Evolutionary conservation across 495 filamentous ascomycete genomes (phyloP).

Genomic region (Xylaria castorea): DNA sequence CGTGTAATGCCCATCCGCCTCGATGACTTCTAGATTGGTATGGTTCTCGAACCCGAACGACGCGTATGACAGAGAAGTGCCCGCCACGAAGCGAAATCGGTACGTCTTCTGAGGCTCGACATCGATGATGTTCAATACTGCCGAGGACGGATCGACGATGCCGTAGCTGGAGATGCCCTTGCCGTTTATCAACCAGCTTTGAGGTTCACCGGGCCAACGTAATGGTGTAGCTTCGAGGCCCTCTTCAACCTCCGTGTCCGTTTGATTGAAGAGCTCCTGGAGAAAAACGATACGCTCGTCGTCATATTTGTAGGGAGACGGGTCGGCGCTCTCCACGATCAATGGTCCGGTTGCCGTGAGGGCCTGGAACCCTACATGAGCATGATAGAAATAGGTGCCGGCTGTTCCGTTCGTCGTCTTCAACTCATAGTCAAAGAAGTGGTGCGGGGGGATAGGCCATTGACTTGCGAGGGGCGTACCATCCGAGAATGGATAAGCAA

Average conservation of each 20-base stretch:
- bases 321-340: conserved; percentile 54
- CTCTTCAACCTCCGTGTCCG: conserved; percentile 45
- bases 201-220: conserved; percentile 49
- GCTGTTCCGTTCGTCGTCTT: conserved; percentile 47
- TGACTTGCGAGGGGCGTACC: conserved; percentile 56
- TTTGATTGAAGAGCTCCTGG: conserved; percentile 52
- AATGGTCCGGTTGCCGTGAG: conserved; percentile 56
- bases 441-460: conserved; percentile 60
- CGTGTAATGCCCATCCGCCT: conserved; percentile 62
- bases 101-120: conserved; percentile 62
- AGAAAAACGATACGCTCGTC: conserved; percentile 60
- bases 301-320: conserved; percentile 55
- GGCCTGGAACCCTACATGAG: conserved; percentile 60
- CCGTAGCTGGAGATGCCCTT: conserved; percentile 33
- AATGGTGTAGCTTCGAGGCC: conserved; percentile 43
- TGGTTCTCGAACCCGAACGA: conserved; percentile 58
- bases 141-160: conserved; percentile 23
- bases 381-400: conserved; percentile 64
- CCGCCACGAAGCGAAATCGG: conserved; percentile 58
- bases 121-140: conserved; percentile 51
- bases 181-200: conserved; percentile 54
- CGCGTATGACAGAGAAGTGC: conserved; percentile 54
- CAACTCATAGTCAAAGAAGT: conserved; percentile 66
- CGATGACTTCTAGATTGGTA: conserved; percentile 52
- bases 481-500: conserved; percentile 58